Percentiles rank a stretch among this genome's conserved stretches.
Evolutionary conservation across 208 protist species (phyloP).

Genomic region (Perkinsela sp.): DNA sequence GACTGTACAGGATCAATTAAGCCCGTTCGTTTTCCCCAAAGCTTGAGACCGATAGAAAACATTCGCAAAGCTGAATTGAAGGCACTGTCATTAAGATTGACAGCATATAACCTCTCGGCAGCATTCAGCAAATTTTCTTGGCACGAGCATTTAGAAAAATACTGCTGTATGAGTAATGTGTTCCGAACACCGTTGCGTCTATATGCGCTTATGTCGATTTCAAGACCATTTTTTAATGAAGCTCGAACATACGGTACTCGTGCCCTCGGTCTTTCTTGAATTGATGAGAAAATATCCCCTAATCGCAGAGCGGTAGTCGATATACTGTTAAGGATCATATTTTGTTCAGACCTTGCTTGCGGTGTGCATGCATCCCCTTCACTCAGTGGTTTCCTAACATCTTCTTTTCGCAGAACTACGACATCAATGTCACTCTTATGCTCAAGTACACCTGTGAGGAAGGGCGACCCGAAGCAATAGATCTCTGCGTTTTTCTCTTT

Average conservation of each 20-base stretch:
- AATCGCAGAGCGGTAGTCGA: neutral
- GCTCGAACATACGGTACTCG: conserved; percentile 1
- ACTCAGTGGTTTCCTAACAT: neutral
- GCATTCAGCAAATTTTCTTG: neutral
- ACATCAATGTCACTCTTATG: neutral
- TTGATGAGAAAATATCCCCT: neutral
- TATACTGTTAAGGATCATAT: neutral
- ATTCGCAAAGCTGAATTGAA: conserved; percentile 11
- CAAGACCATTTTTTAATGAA: conserved; percentile 7
- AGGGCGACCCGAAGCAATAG: neutral
- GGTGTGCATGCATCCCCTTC: neutral
- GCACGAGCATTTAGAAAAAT: conserved; percentile 24
- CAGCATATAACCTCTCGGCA: no score
- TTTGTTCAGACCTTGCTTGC: neutral
- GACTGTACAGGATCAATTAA: conserved; percentile 19
- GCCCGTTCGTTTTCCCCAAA: conserved; percentile 42
- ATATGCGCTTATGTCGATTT: conserved; percentile 42
- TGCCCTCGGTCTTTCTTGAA: neutral
- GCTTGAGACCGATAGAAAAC: conserved; percentile 40
- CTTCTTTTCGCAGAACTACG: neutral
- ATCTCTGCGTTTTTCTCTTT: neutral
- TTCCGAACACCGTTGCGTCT: conserved; percentile 55
- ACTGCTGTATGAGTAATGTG: conserved; percentile 28
- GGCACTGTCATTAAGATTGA: no score
- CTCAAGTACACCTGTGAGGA: neutral